Base-by-base conservation (phyloP, 495 filamentous ascomycete species). In the Tuber aestivum region DNA sequence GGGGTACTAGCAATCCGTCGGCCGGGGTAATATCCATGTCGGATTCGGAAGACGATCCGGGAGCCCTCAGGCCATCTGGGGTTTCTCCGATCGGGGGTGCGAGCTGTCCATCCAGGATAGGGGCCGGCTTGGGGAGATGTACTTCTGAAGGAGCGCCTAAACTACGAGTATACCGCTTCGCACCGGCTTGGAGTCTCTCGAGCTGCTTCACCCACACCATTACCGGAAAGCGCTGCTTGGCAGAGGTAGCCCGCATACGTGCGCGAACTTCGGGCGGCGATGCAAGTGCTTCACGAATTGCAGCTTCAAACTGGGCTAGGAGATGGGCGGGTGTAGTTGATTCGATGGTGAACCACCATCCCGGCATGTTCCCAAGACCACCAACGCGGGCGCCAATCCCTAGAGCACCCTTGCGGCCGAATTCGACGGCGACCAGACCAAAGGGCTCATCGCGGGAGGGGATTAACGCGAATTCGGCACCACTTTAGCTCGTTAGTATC, bases 391-490 rank as follows among this genome's bases (percentile, higher is more conserved):
- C 89, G 35, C 92, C 92, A 72, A 94, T 90, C 72, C 92, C 91
- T 23, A 94, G 86, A 21, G 92, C 92, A 65, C 92, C 92, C 82
- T 93, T 93, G 38, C 92, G 87, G 40, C 92, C 92, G 78, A 93
- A 94, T 80, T 94, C 92, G 69, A 94, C 92, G 42, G 92, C 92
- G 5, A 93, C 92, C n/a, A 94, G 84, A 41, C 92, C 92, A 77
- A 94, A 94, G 0, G 92, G 92, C 82, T 94, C 92, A 77, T 94
- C 92, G 75, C 92, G 89, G 27, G 90, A 92, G 9, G 92, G 92
- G 74, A 94, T 93, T 44, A 94, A 85, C 23, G 92, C 91, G 76
- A 94, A 93, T 71, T 94, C 92, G 27, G 92, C 91, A 32, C 92
- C 92, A 71, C 89, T 91, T 84, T 16, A 65, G 27, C 32, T 7